Evolutionary conservation across 2,329 filamentous ascomycete species (phyloP), one percentile per base, ranked within the genome.

Genomic region (Bipolaris zeicola): DNA sequence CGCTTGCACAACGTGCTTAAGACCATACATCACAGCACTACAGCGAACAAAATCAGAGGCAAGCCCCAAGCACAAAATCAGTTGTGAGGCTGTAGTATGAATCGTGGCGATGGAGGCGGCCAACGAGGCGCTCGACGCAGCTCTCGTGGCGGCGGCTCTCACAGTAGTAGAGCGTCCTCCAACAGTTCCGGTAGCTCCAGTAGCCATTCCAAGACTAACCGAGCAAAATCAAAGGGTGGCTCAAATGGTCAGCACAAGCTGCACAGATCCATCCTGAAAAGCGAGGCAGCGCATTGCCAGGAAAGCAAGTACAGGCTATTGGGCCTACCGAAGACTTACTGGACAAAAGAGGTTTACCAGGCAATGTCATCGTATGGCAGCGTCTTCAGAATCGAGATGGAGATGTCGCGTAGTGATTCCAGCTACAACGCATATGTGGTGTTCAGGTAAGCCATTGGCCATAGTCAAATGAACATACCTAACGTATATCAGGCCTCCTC

Each of bases 361-460:
- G 58, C 58, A 4, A 41, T 75, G 26, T 63, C 63, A 10, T 34
- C 22, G 0, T 69, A 69, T 41, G 74, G 74, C 1, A 65, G 55
- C 8, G 65, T 77, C 10, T 38, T 62, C 16, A 66, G 60, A 43
- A 70, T 78, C 38, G 70, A 75, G 0, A 67, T 76, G 28, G 42
- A 63, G 33, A 2, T 10, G 5, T 48, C 45, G 7, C 45, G 26
- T 14, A 49, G 38, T 4, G 55, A 61, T 39, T 55, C 53, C 28
- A 31, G 28, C 28, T 31, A 31, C 28, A 52, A 28, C 22, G 71
- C 68, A 18, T 71, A 38, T 45, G 65, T 74, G 1, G 52, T 58
- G 0, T 73, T 71, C 22, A 67, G 64, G 69, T 67, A 64, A 48
- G 62, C 61, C 6, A 7, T 2, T 13, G 16, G 14, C 6, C 8